Evolutionary conservation across 2,329 filamentous ascomycete species (phyloP).

Genomic region (Biscogniauxia sp.): DNA sequence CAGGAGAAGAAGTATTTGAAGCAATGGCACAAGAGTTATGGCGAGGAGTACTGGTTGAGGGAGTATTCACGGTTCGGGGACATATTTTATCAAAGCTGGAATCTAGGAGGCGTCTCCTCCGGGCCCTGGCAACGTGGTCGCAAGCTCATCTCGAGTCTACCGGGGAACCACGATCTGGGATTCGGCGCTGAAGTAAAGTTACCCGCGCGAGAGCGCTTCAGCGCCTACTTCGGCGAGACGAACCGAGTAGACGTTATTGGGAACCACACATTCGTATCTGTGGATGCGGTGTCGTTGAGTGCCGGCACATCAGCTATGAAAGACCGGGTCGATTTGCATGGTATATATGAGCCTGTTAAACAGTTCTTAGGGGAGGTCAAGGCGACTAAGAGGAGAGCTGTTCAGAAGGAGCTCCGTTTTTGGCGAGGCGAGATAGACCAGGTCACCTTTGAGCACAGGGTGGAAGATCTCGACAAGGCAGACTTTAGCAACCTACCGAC

Average conservation of each 20-base stretch:
- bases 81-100: slow-evolving; percentile 76
- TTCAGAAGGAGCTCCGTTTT: slow-evolving; percentile 65
- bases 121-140: slow-evolving; percentile 63
- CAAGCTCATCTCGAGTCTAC: slow-evolving; percentile 79
- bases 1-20: slow-evolving; percentile 56
- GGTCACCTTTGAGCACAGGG: slow-evolving; percentile 54
- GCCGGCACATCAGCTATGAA: slow-evolving; percentile 58
- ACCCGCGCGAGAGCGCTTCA: slow-evolving; percentile 78
- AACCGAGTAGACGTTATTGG: slow-evolving; percentile 89
- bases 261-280: slow-evolving; percentile 91
- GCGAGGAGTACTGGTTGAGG: slow-evolving; percentile 76
- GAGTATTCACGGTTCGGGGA: slow-evolving; percentile 85
- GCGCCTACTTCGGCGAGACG: slow-evolving; percentile 84
- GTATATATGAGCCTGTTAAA: slow-evolving; percentile 73
- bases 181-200: slow-evolving; percentile 84
- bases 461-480: slow-evolving; percentile 56
- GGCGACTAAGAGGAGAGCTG: slow-evolving; percentile 62
- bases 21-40: slow-evolving; percentile 72
- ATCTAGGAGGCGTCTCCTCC: slow-evolving; percentile 52
- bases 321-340: slow-evolving; percentile 48
- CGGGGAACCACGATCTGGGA: slow-evolving; percentile 93
- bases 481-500: slow-evolving; percentile 40
- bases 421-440: slow-evolving; percentile 60
- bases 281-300: slow-evolving; percentile 86
- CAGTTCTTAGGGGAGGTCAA: slow-evolving; percentile 72